Conservation (phyloP, 164 flowering plant species). For the Dillenia turbinata region DNA sequence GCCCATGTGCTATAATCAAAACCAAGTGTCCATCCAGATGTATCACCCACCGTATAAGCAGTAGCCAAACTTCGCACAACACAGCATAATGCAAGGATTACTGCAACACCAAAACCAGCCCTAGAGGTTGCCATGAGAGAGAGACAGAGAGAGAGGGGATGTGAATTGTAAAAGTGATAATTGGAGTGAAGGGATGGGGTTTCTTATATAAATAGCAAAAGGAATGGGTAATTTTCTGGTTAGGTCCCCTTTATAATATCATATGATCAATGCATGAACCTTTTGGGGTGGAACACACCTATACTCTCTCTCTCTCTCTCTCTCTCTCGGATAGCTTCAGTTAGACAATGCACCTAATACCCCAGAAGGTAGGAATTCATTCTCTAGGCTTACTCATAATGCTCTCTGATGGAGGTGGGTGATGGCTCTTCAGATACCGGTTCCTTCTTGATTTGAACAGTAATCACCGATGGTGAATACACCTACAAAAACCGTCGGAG, state of each 20-base stretch:
- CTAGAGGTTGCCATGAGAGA: neutral
- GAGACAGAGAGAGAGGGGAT: too few species aligned
- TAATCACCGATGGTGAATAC: too few species aligned
- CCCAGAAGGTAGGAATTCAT: neutral
- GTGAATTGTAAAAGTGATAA: neutral
- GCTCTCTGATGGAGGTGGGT: too few species aligned
- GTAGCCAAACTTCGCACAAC: constrained; percentile 22
- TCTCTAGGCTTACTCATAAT: too few species aligned
- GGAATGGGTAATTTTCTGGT: neutral
- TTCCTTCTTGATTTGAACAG: too few species aligned
- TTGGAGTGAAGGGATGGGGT: neutral
- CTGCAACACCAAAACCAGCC: neutral
- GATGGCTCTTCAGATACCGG: too few species aligned
- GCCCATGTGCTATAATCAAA: constrained; percentile 36
- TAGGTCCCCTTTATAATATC: too few species aligned
- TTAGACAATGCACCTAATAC: constrained; percentile 24
- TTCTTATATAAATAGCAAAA: constrained; percentile 1
- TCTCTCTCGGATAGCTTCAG: constrained; percentile 13
- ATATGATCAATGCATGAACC: too few species aligned
- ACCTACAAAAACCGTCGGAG: too few species aligned
- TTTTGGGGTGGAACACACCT: too few species aligned
- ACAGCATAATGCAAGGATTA: constrained; percentile 6
- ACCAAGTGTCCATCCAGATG: constrained; percentile 32
- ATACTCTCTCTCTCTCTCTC: neutral
- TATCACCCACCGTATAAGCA: constrained; percentile 35